phyloP scores from a whole-genome alignment of 805 yeast genomes.

The Candida broadrunensis region DNA sequence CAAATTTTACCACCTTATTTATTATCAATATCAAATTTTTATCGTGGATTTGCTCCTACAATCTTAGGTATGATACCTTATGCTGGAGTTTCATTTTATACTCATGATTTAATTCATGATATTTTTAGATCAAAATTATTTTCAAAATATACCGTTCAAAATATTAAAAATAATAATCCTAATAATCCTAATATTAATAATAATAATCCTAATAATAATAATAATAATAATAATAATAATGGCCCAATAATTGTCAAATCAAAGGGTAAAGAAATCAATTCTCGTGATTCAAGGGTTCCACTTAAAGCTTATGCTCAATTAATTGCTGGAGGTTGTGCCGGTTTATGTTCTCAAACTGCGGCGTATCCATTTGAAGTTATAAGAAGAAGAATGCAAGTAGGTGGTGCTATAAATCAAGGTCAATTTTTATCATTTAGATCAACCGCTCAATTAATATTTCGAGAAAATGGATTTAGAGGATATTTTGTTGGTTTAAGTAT shows the following conservation, averaged over 20 bases:
- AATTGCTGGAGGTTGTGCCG: conserved; percentile 93
- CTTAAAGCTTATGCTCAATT: conserved; percentile 89
- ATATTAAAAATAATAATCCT: too few species aligned
- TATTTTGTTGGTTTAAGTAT: conserved; percentile 92
- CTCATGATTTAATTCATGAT: conserved; percentile 91
- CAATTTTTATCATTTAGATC: conserved; percentile 50
- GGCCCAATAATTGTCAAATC: conserved; percentile 5
- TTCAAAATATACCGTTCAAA: conserved; percentile 49
- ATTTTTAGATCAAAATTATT: conserved; percentile 63
- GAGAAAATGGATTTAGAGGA: conserved; percentile 79
- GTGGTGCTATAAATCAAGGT: conserved; percentile 67
- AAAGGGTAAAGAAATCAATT: conserved; percentile 18
- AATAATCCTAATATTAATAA: not conserved
- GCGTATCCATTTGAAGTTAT: conserved; percentile 96
- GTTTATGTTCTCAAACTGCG: conserved; percentile 92
- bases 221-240: conserved; percentile 44
- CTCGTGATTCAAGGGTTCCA: conserved; percentile 56
- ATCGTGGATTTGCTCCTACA: conserved; percentile 93
- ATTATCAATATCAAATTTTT: conserved; percentile 62
- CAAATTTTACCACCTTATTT: conserved; percentile 27
- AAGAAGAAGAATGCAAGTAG: conserved; percentile 93
- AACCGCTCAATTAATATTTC: conserved; percentile 59
- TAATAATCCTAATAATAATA: conserved; percentile 35
- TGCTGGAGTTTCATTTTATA: conserved; percentile 95
- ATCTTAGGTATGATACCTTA: conserved; percentile 95